Percentiles rank a stretch among this genome's conserved stretches.
Evolutionary conservation across 768 basidiomycete species (phyloP).

Genomic region (Boletus coccyginus): DNA sequence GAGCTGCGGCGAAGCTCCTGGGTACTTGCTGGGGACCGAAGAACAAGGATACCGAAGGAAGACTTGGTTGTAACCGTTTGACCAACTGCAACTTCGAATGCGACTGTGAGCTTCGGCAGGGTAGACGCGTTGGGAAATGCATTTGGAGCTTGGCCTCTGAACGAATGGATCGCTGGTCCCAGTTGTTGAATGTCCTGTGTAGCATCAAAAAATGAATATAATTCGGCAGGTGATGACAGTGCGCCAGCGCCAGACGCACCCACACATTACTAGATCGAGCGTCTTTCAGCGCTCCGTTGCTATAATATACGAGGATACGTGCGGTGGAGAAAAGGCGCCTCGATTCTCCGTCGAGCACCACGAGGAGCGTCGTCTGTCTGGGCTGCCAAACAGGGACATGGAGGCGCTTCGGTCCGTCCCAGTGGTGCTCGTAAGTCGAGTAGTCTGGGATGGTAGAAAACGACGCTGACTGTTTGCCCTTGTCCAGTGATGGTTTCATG

Average conservation of each 20-base stretch:
- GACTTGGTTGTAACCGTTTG: conserved; percentile 4
- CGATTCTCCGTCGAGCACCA: conserved; percentile 22
- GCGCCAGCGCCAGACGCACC: conserved; percentile 12
- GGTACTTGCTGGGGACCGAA: conserved; percentile 6
- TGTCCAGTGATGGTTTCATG: conserved; percentile 24
- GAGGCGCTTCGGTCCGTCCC: conserved; percentile 22
- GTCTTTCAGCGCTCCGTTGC: conserved; percentile 3
- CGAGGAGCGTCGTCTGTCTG: conserved; percentile 20
- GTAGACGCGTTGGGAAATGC: conserved; percentile 10
- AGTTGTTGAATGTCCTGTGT: conserved; percentile 18
- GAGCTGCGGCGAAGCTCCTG: conserved; percentile 4
- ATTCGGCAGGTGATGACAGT: not conserved
- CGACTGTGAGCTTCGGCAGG: conserved; percentile 20
- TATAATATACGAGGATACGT: conserved; percentile 20
- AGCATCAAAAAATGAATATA: not conserved
- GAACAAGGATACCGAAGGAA: conserved; percentile 10
- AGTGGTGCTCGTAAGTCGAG: conserved; percentile 21
- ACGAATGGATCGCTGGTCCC: conserved; percentile 10
- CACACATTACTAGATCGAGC: conserved; percentile 12
- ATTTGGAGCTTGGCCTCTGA: not conserved
- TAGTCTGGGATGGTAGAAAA: conserved; percentile 1
- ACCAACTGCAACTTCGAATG: conserved; percentile 18
- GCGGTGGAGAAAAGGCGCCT: conserved; percentile 20
- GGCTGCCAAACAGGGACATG: conserved; percentile 24
- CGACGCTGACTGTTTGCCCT: conserved; percentile 11